These are phyloP conservation scores for Backusella tuberculispora DNA, from an alignment of 192 early-diverging fungal species.

Conservation along the genomic window DNA sequence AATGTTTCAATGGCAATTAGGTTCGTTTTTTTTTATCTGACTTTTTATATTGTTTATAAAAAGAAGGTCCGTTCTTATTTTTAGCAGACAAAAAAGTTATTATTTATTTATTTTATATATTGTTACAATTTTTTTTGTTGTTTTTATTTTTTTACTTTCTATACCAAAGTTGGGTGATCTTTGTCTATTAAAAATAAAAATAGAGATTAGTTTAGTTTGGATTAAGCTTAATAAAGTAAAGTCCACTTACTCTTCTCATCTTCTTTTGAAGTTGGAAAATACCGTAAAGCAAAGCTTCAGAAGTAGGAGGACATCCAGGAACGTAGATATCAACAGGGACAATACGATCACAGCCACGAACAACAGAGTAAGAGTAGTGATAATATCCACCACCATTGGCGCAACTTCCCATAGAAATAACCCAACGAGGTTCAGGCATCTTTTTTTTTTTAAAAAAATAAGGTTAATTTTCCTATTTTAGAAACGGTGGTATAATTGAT, in stretches of 20 bases:
- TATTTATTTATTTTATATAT: conserved; percentile 11
- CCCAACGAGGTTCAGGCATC: conserved; percentile 99
- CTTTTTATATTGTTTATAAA: conserved; percentile 11
- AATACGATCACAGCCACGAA: conserved; percentile 95
- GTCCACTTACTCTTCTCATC: conserved; percentile 73
- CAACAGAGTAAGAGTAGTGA: conserved; percentile 96
- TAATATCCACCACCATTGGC: conserved; percentile 99
- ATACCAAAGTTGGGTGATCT: conserved; percentile 78
- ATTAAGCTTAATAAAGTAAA: neutral
- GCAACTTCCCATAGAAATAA: conserved; percentile 98
- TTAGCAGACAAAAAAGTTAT: neutral
- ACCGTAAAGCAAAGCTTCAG: conserved; percentile 96
- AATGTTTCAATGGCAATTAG: conserved; percentile 13
- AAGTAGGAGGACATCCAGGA: conserved; percentile 96
- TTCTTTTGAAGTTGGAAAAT: conserved; percentile 99
- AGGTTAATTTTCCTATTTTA: neutral
- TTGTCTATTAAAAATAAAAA: conserved; percentile 35
- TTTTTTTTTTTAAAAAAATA: conserved; percentile 26
- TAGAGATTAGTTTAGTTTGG: neutral
- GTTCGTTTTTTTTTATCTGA: neutral
- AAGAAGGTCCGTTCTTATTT: neutral
- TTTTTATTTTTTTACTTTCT: conserved; percentile 61
- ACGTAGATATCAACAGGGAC: conserved; percentile 96
- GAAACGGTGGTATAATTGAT: neutral
- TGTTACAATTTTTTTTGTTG: conserved; percentile 36